A percentile compares a stretch with the other conserved stretches of the same genome.
Conservation (phyloP, 2,329 filamentous ascomycete species). For the Fusarium heterosporum region DNA sequence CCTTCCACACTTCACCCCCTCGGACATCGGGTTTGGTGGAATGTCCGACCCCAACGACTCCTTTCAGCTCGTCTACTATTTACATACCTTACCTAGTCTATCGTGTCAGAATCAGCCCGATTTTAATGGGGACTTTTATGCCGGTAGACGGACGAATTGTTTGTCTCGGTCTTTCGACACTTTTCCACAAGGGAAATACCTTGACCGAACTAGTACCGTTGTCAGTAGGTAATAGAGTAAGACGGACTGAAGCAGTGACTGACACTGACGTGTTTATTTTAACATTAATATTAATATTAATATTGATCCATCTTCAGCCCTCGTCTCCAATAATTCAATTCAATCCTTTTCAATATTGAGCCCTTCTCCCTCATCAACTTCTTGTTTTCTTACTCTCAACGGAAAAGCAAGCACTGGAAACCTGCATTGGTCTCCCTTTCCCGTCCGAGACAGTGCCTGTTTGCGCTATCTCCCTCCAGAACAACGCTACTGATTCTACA, state of each 20-base stretch:
- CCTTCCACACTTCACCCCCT: conserved; percentile 29
- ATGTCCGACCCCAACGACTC: conserved; percentile 40
- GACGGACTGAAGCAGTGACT: neutral
- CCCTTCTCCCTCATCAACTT: conserved; percentile 1
- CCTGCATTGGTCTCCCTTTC: neutral
- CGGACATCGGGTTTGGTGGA: conserved; percentile 48
- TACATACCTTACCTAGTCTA: neutral
- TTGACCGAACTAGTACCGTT: too few species aligned
- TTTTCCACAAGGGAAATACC: neutral
- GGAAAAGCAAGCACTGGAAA: conserved; percentile 12
- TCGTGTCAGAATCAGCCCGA: conserved; percentile 25
- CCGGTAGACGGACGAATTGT: conserved; percentile 31
- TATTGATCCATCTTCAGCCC: conserved; percentile 7
- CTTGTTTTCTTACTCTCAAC: neutral
- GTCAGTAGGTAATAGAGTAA: neutral
- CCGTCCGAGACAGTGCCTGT: conserved; percentile 5
- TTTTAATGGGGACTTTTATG: conserved; percentile 7
- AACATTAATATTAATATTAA: neutral
- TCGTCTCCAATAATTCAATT: neutral
- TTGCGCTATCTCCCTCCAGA: neutral
- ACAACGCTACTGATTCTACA: conserved; percentile 1
- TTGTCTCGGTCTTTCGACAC: neutral
- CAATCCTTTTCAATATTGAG: neutral
- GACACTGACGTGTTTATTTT: conserved; percentile 17
- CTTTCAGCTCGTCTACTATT: conserved; percentile 21